phyloP scores from a whole-genome alignment of 2,329 filamentous ascomycete genomes.

The Pseudopithomyces maydicus region DNA sequence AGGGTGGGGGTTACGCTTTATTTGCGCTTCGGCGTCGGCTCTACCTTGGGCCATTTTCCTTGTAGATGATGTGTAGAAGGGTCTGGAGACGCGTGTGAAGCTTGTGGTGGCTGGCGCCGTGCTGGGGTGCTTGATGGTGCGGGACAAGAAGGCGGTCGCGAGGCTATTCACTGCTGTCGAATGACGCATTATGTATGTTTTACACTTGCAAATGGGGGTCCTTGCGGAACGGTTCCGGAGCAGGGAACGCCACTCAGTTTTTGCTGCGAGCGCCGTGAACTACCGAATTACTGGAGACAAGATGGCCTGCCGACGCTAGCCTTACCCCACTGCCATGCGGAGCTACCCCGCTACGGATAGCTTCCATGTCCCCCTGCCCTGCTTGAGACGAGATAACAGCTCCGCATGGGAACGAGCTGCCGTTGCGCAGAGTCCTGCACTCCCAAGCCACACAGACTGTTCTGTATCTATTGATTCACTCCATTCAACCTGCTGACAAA shows the following conservation, averaged over 20 bases:
- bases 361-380: not conserved
- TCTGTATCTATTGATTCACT: not conserved
- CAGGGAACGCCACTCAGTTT: not conserved
- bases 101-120: not conserved
- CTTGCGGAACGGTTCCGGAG: not conserved
- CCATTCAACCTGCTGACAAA: not conserved
- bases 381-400: not conserved
- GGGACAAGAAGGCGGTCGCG: not conserved
- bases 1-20: constrained; percentile 70
- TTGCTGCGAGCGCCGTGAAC: not conserved
- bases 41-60: constrained; percentile 33
- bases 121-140: not conserved
- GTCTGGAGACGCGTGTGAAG: no score
- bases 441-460: not conserved
- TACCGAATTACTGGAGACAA: not conserved
- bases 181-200: constrained; percentile 5
- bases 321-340: constrained; percentile 22
- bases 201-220: not conserved
- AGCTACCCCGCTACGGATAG: constrained; percentile 29
- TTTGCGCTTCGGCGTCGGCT: constrained; percentile 51
- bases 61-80: not conserved
- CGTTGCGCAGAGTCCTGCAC: no score
- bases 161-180: not conserved
- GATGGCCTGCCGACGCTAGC: constrained; percentile 15
- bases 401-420: no score